Evolutionary conservation across 2,329 filamentous ascomycete species (phyloP).

Genomic region (Xylariaceae sp.): DNA sequence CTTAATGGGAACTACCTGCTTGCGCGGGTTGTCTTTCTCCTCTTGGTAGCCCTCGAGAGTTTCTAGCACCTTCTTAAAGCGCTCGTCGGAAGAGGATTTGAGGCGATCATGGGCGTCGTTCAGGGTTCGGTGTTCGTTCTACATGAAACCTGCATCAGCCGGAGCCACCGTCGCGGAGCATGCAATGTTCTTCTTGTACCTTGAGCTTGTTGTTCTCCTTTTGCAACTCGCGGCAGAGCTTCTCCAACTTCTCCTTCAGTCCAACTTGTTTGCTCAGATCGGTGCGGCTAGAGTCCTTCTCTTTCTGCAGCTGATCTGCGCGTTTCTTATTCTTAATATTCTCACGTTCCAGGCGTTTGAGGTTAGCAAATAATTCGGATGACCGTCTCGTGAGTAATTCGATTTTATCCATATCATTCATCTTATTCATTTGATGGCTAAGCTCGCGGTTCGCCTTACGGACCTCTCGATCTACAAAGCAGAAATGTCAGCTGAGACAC

Average conservation of each 20-base stretch:
- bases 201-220: conserved; percentile 98
- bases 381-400: conserved; percentile 89
- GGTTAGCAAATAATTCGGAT: conserved; percentile 85
- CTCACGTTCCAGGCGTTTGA: conserved; percentile 93
- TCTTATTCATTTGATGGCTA: conserved; percentile 82
- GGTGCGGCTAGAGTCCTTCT: conserved; percentile 84
- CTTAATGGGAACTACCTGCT: conserved; percentile 78
- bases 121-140: conserved; percentile 91
- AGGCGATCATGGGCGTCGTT: conserved; percentile 83
- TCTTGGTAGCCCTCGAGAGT: conserved; percentile 88
- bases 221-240: conserved; percentile 88
- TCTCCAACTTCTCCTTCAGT: conserved; percentile 95
- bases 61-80: conserved; percentile 74
- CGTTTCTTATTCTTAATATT: conserved; percentile 95
- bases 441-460: conserved; percentile 86
- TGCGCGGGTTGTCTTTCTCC: conserved; percentile 79
- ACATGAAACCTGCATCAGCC: conserved; percentile 22
- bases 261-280: conserved; percentile 88
- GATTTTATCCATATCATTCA: conserved; percentile 88
- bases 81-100: conserved; percentile 78
- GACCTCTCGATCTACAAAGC: conserved; percentile 30
- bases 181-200: conserved; percentile 47
- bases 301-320: conserved; percentile 90
- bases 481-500: conserved; percentile 14
- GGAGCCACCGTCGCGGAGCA: neutral